Percentiles rank a stretch among this genome's conserved stretches.
Conservation (phyloP, 2,329 filamentous ascomycete genomes). For the Aspergillus pseudotamarii region DNA sequence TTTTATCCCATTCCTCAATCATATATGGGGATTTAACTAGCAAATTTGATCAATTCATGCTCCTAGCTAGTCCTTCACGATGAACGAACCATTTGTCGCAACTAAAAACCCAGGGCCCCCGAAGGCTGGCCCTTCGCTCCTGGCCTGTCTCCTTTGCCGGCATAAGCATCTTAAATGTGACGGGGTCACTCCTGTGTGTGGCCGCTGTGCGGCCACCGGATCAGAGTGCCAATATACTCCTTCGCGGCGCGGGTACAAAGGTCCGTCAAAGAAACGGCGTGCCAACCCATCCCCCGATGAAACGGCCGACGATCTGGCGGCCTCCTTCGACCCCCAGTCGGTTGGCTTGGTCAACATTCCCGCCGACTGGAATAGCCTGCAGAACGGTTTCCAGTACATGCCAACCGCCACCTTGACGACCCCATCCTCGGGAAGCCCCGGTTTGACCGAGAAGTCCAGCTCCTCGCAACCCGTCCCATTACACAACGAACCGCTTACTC, state of each 20-base stretch:
- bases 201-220: conserved; percentile 63
- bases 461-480: conserved; percentile 22
- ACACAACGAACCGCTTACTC: conserved; percentile 34
- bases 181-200: conserved; percentile 66
- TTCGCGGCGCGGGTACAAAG: conserved; percentile 75
- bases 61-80: conserved; percentile 17
- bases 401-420: conserved; percentile 27
- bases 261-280: conserved; percentile 57
- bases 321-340: conserved; percentile 21
- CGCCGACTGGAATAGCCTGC: conserved; percentile 37
- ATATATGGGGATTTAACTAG: not conserved
- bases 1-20: not conserved
- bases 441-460: conserved; percentile 22
- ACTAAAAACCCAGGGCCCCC: conserved; percentile 18
- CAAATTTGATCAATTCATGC: not conserved
- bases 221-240: conserved; percentile 71
- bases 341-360: conserved; percentile 38
- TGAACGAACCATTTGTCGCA: conserved; percentile 31
- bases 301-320: conserved; percentile 53
- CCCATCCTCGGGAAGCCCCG: conserved; percentile 29
- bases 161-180: conserved; percentile 76
- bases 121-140: conserved; percentile 43
- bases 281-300: conserved; percentile 43
- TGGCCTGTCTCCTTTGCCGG: conserved; percentile 53
- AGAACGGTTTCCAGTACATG: conserved; percentile 37